Conservation (phyloP, 164 flowering plant species). For the Protea cynaroides region DNA sequence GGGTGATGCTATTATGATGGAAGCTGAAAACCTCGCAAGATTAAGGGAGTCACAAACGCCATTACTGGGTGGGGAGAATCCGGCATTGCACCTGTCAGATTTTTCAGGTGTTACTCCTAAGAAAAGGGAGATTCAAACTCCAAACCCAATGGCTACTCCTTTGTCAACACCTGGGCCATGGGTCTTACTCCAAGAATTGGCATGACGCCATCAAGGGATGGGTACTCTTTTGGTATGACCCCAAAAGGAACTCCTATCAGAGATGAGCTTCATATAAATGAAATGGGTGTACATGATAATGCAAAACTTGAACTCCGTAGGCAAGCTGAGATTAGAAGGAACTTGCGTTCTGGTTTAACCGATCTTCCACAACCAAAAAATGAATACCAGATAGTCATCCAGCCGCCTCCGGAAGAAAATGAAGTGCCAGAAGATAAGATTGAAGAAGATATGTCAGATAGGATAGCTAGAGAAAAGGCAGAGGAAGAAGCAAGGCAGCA, state of each 20-base stretch:
- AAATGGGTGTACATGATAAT: conserved; percentile 67
- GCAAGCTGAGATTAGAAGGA: conserved; percentile 73
- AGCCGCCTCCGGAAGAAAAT: conserved; percentile 66
- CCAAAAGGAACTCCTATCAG: conserved; percentile 90
- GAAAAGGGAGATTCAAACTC: conserved; percentile 81
- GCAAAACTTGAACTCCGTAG: conserved; percentile 62
- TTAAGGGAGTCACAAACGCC: conserved; percentile 96
- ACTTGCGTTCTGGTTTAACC: conserved; percentile 63
- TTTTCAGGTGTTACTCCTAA: conserved; percentile 99
- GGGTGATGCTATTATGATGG: conserved; percentile 99
- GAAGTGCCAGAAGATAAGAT: conserved; percentile 87
- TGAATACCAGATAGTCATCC: conserved; percentile 83
- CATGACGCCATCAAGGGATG: conserved; percentile 89
- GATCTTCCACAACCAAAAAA: conserved; percentile 92
- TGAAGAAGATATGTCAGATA: conserved; percentile 98
- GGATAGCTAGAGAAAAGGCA: conserved; percentile 82
- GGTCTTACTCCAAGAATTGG: conserved; percentile 83
- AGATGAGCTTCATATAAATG: conserved; percentile 94
- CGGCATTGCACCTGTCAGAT: conserved; percentile 96
- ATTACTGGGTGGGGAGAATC: conserved; percentile 92
- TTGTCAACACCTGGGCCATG: conserved; percentile 70
- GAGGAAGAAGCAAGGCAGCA: conserved; percentile 85
- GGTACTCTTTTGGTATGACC: conserved; percentile 61
- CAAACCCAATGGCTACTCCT: conserved; percentile 87
- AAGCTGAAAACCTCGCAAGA: conserved; percentile 92